Base-by-base conservation (phyloP, 2,329 filamentous ascomycete species). In the Aureobasidium sp. region DNA sequence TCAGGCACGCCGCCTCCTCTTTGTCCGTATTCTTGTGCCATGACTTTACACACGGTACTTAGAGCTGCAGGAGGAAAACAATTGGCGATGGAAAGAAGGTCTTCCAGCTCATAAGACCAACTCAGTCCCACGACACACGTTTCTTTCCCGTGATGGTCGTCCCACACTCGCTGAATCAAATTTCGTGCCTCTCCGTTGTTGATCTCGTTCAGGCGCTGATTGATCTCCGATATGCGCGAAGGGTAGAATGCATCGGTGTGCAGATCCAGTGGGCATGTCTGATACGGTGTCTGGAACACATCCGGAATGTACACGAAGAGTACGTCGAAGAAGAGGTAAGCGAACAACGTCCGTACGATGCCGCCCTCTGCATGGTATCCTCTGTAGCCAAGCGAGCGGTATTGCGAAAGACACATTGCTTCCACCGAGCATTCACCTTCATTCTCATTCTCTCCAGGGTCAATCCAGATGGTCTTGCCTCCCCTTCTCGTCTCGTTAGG, bases 241-340 rank as follows among this genome's bases (percentile, higher is more conserved):
- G 90, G 84, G 71, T 90, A 97, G 77, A 99, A 99, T 3, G 89
- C 86, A 72, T 99, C 94, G 0, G 92, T 96, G 71, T 95, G 89
- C 6, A 99, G 78, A 72, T 99, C 94, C 3, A 99, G 78, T 1
- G 94, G 94, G 69, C 91, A 96, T 0, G 91, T 96, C 74, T 99
- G 94, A 72, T 90, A 99, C 1, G 88, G 85, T 6, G 94, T 99
- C 72, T 97, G 93, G 74, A 99, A 99, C 61, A 99, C 93, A 68
- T 97, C 96, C 30, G 94, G 93, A 5, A 97, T 84, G 73, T 96
- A 96, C 30, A 91, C 80, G 75, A 97, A 97, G 7, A 99, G 78
- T 29, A 97, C 84, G 73, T 99, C 93, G 77, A 87, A 94, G 78
- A 97, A 96, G 21, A 99, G 83, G 70, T 94, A 93, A n/a, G 73